These are phyloP conservation scores for Silene uniflora DNA, from an alignment of 148 eudicot genomes.

Conservation along the genomic window DNA sequence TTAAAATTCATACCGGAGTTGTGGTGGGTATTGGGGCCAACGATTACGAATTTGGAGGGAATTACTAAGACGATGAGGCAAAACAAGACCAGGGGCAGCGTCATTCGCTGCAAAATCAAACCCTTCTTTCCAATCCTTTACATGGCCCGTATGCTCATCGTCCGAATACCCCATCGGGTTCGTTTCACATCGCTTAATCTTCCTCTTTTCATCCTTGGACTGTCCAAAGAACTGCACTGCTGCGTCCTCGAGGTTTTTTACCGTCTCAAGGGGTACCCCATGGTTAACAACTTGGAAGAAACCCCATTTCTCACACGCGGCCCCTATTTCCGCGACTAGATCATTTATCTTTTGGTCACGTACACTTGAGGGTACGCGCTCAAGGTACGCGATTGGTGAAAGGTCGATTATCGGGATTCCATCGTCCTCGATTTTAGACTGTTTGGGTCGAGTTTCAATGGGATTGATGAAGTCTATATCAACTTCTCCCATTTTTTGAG, in stretches of 20 bases:
- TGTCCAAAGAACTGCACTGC: too few relatives aligned
- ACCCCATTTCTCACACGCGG: too few relatives aligned
- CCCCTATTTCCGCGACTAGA: too few relatives aligned
- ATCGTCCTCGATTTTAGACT: conserved; percentile 25
- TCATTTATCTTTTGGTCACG: too few relatives aligned
- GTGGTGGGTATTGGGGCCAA: conserved; percentile 39
- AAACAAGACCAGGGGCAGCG: conserved; percentile 16
- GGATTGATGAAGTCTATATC: not conserved
- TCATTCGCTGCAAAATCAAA: conserved; percentile 11
- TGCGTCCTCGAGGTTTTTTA: too few relatives aligned
- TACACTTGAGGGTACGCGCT: not conserved
- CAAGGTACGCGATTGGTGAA: conserved; percentile 14
- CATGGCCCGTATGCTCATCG: too few relatives aligned
- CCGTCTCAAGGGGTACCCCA: too few relatives aligned
- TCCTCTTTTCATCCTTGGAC: too few relatives aligned
- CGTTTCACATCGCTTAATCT: too few relatives aligned
- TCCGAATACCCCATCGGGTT: too few relatives aligned
- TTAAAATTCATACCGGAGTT: conserved; percentile 30
- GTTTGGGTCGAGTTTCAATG: not conserved
- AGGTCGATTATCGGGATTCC: conserved; percentile 49
- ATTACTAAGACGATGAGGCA: conserved; percentile 23
- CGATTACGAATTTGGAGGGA: conserved; percentile 24
- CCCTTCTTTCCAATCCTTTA: too few relatives aligned
- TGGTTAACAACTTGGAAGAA: too few relatives aligned
- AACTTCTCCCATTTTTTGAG: not conserved